Percentiles rank a stretch among this genome's conserved stretches.
phyloP scores from a whole-genome alignment of 768 basidiomycete genomes.

The Amyloporia xantha region DNA sequence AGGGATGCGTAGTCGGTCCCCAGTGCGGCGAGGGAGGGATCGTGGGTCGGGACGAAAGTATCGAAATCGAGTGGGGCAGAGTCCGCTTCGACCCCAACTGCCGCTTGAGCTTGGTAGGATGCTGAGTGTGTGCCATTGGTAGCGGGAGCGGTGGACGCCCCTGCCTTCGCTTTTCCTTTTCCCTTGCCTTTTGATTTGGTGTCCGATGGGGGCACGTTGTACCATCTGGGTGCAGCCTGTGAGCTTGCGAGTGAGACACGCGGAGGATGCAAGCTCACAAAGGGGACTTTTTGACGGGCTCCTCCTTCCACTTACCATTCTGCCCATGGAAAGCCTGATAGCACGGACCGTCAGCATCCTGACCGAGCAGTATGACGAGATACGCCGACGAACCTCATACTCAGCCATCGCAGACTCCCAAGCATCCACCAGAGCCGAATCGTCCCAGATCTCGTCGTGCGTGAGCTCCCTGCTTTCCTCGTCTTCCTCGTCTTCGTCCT shows the following conservation, averaged over 20 bases:
- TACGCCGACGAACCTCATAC: conserved; percentile 46
- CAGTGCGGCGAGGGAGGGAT: conserved; percentile 47
- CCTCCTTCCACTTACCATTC: conserved; percentile 66
- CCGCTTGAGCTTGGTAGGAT: not conserved
- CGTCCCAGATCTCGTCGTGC: conserved; percentile 80
- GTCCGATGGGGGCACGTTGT: conserved; percentile 49
- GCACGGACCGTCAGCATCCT: not conserved
- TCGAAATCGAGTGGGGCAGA: conserved; percentile 63
- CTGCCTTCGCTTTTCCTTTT: conserved; percentile 9
- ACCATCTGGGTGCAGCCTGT: conserved; percentile 49
- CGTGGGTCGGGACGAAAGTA: conserved; percentile 64
- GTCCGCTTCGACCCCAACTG: conserved; percentile 31
- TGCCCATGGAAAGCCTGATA: conserved; percentile 58
- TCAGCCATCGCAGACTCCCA: conserved; percentile 84
- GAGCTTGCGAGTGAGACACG: conserved; percentile 4
- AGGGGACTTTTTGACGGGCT: conserved; percentile 64
- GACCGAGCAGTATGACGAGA: not conserved
- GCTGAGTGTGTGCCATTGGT: not conserved
- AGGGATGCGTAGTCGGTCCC: conserved; percentile 15
- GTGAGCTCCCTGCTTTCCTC: conserved; percentile 59
- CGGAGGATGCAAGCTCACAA: conserved; percentile 37
- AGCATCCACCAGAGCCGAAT: conserved; percentile 73
- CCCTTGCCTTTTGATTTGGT: conserved; percentile 10
- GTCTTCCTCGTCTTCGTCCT: conserved; percentile 31
- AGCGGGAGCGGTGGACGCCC: conserved; percentile 1